Conservation (phyloP, 768 basidiomycete genomes). For the Favolaschia claudopus region DNA sequence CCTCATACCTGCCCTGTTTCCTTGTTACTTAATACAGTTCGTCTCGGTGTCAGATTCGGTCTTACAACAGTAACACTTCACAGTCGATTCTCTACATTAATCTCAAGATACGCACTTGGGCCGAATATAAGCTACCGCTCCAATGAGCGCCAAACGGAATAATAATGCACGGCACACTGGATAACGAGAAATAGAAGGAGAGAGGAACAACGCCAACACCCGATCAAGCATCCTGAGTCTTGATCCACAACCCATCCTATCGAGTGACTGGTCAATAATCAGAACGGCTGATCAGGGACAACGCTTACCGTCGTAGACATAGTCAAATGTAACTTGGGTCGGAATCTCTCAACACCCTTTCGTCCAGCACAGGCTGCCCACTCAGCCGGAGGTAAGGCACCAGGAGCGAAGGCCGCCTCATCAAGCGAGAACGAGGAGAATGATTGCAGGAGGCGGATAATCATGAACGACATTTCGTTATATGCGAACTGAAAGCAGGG, state of each 20-base stretch:
- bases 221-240: constrained; percentile 6
- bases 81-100: no score
- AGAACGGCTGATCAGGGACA: not conserved
- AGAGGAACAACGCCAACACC: no score
- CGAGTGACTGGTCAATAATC: not conserved
- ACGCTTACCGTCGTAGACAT: constrained; percentile 35
- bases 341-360: constrained; percentile 41
- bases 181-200: no score
- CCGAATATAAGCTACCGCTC: no score
- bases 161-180: no score
- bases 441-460: constrained; percentile 48
- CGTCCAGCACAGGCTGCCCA: constrained; percentile 41
- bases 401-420: constrained; percentile 38
- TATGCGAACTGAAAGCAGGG: constrained; percentile 14
- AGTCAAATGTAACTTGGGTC: constrained; percentile 46
- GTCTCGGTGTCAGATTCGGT: no score
- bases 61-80: no score
- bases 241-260: constrained; percentile 20
- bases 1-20: no score
- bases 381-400: constrained; percentile 40
- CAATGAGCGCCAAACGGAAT: no score
- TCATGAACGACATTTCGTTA: constrained; percentile 28
- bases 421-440: constrained; percentile 46
- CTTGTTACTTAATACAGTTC: no score
- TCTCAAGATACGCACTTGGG: no score